Evolutionary conservation across 1,284 basidiomycete species (phyloP), one percentile per base, ranked within the genome.

Genomic region (Rhizoctonia solani): DNA sequence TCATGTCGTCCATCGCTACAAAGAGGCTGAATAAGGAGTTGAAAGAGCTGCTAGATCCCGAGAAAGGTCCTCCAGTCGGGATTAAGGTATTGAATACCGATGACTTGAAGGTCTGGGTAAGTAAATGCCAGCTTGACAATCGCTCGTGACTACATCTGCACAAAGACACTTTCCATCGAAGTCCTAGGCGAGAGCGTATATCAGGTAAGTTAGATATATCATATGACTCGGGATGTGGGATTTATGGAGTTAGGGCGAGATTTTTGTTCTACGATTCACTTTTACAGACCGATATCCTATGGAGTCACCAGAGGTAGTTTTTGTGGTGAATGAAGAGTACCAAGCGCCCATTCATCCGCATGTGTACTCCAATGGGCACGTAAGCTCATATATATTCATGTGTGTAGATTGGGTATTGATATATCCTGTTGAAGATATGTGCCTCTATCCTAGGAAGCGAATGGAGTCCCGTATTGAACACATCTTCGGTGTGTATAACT

Each of bases 331-430:
- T 61, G 81, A 87, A 52, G 80, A 81, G 50, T 80, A 80, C 69
- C 77, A 85, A 71, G 82, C 88, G 19, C 90, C 90, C 14, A 74
- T 88, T 37, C 90, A 92, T 75, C 90, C 90, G 89, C 90, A 92
- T 73, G 88, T 92, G 53, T 92, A 92, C 74, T 90, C 89, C 8
- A 92, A 92, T 74, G 90, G 90, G 53, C 90, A 92, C 80, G 90
- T 90, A 77, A 71, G 86, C 78, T 47, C 39, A 39, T n/a, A n/a
- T n/a, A 66, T 65, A 30, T 67, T 44, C 25, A 67, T 50, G 52
- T 23, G 1, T 4, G 13, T 42, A 34, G 16, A 4, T 11, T 53
- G 4, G 34, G 50, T 47, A 67, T 49, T 55, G 58, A 69, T 27
- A 2, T 11, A 8, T 21, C 6, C 27, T 42, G 25, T 46, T 52